Evolutionary conservation across 2,329 filamentous ascomycete genomes (phyloP), one percentile per base, ranked within the genome.

Genomic region (Scytalidium lignicola): DNA sequence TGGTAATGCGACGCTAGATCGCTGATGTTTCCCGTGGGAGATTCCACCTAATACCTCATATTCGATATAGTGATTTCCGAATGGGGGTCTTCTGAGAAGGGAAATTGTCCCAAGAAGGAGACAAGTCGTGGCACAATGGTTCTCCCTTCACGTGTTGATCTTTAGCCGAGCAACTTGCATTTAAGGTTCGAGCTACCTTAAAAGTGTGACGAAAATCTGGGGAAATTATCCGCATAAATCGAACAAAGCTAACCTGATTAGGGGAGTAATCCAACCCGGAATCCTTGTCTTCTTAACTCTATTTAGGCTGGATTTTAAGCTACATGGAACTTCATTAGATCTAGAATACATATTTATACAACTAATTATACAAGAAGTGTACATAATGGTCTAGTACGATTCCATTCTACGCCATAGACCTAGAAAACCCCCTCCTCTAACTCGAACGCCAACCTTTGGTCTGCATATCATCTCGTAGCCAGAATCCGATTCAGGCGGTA

Each of bases 401-500:
- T 40, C 28, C 51, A 57, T 58, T 29, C 51, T 57, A 17, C 53
- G 55, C 57, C 59, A 79, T 26, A 78, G 57, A 2, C 70, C 75
- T 44, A 79, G 62, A 54, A 79, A 79, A 2, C 75, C 75, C 41
- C 75, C 75, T 12, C 74, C 75, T 7, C 68, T 61, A 39, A 74
- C 67, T 44, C 67, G 64, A 8, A 66, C 54, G 8, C 74, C 74
- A 47, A 75, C 74, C 54, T 74, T 76, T 2, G 75, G 76, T 48
- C 75, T 67, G 52, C 75, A 78, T n/a, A 79, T 66, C 55, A 76
- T 68, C 32, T 73, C 70, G 52, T 63, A 67, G 3, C 68, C 65
- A 18, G 58, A 45, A 2, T 18, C 44, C 10, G 40, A 26, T 21
- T 43, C 32, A 8, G 13, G n/a, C 17, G 40, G 17, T 12, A 15